These are phyloP conservation scores for Logfia minima DNA, from an alignment of 129 eudicot species.

Conservation along the genomic window DNA sequence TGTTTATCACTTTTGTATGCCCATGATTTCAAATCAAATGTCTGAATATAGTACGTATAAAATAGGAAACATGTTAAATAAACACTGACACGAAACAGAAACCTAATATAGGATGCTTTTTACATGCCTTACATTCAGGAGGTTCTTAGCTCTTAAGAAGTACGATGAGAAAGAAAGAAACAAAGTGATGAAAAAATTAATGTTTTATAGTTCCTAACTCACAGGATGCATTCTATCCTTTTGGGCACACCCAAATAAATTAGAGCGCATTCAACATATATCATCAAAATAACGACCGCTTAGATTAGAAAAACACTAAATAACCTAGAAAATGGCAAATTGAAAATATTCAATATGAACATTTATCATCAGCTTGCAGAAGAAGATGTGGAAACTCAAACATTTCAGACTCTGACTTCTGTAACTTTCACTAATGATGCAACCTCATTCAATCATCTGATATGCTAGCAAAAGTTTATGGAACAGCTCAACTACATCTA, in stretches of 20 bases:
- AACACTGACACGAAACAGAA: neutral
- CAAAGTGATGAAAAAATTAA: neutral
- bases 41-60: neutral
- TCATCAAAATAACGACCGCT: no score
- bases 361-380: neutral
- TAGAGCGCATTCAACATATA: no score
- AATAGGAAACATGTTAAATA: neutral
- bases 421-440: neutral
- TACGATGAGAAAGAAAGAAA: neutral
- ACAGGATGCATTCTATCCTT: no score
- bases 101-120: neutral
- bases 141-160: neutral
- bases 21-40: neutral
- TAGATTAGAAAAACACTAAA: no score
- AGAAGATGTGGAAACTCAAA: neutral
- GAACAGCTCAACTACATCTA: constrained; percentile 1
- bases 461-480: neutral
- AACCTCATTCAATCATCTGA: neutral
- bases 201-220: neutral
- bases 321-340: no score
- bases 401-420: neutral
- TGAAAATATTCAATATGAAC: no score
- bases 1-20: neutral
- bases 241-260: no score
- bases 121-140: neutral